Evolutionary conservation across 139 green algal species (phyloP).

Genomic region (Chlamydomonas eustigma): DNA sequence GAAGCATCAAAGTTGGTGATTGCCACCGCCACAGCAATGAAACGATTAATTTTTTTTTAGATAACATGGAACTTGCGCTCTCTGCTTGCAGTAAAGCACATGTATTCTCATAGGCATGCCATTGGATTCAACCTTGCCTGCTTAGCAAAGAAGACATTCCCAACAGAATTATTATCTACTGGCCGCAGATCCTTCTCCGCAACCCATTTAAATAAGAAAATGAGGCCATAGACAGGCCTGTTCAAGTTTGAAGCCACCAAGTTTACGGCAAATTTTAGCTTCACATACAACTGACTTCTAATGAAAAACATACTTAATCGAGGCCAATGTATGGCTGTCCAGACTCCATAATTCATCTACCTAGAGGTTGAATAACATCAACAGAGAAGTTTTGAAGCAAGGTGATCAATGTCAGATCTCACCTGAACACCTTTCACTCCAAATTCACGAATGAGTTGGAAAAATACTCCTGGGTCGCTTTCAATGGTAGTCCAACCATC

Average conservation of each 20-base stretch:
- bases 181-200: slow-evolving; percentile 63
- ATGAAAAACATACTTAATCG: slow-evolving; percentile 17
- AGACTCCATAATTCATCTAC: not conserved
- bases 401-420: not conserved
- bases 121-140: too few relatives aligned
- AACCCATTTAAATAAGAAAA: slow-evolving; percentile 98
- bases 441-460: slow-evolving; percentile 87
- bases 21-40: too few relatives aligned
- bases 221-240: slow-evolving; percentile 87
- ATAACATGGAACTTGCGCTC: too few relatives aligned
- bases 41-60: too few relatives aligned
- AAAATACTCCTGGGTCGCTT: slow-evolving; percentile 90
- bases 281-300: too few relatives aligned
- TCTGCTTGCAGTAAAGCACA: too few relatives aligned
- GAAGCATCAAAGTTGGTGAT: too few relatives aligned
- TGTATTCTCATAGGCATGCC: too few relatives aligned
- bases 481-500: slow-evolving; percentile 79
- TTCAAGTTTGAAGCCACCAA: too few relatives aligned
- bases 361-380: not conserved
- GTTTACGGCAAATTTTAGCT: too few relatives aligned
- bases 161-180: slow-evolving; percentile 35
- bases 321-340: slow-evolving; percentile 14
- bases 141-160: slow-evolving; percentile 89
- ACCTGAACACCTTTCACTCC: slow-evolving; percentile 85
- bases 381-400: not conserved